A percentile compares a stretch with the other conserved stretches of the same genome.
These are phyloP conservation scores for Suhomyces vadensis DNA, from an alignment of 805 yeast genomes.

Conservation along the genomic window DNA sequence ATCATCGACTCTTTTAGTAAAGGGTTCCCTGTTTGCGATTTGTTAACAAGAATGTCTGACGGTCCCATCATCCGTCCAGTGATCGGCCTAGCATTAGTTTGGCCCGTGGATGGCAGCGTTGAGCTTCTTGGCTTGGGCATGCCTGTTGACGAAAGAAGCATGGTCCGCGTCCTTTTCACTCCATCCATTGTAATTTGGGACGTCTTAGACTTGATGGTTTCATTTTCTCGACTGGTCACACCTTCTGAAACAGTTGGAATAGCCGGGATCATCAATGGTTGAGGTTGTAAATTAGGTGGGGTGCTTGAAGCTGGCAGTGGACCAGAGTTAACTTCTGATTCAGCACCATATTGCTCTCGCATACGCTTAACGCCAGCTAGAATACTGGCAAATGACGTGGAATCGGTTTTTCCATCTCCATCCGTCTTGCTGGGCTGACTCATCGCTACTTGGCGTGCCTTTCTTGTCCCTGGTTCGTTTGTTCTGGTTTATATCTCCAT, in stretches of 20 bases:
- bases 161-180: conserved; percentile 1
- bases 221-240: not conserved
- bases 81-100: not conserved
- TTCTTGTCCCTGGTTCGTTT: not conserved
- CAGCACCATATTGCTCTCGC: conserved; percentile 44
- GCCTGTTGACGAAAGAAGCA: conserved; percentile 1
- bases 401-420: conserved; percentile 32
- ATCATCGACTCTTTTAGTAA: conserved; percentile 50
- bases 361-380: conserved; percentile 67
- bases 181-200: not conserved
- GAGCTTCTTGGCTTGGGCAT: not conserved
- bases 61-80: conserved; percentile 8
- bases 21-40: conserved; percentile 74
- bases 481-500: not conserved
- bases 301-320: not conserved
- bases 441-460: not conserved
- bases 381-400: conserved; percentile 70
- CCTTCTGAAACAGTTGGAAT: not conserved
- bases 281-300: not conserved
- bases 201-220: not conserved
- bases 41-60: conserved; percentile 21
- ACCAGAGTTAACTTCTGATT: not conserved
- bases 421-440: not conserved
- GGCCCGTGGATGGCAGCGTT: not conserved
- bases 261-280: not conserved